These are phyloP conservation scores for Fusarium subtropicale DNA, from an alignment of 2,329 filamentous ascomycete species.

Conservation along the genomic window DNA sequence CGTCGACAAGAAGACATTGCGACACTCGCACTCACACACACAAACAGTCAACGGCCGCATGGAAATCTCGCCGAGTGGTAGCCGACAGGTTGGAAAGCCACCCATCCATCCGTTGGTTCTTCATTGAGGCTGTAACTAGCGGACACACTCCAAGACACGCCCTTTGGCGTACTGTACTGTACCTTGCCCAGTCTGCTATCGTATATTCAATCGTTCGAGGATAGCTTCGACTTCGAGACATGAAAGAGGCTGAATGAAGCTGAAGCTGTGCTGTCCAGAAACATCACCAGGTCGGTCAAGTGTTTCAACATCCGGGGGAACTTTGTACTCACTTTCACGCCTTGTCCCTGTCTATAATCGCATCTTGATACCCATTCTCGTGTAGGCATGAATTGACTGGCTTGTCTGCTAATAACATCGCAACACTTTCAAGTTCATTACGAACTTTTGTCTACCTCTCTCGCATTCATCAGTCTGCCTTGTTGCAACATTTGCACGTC, in stretches of 20 bases:
- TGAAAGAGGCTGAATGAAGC: constrained; percentile 3
- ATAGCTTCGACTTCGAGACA: constrained; percentile 1
- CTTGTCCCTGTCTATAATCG: constrained; percentile 11
- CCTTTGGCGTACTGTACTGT: neutral
- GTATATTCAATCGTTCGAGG: neutral
- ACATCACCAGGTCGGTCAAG: constrained; percentile 2
- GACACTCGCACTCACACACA: constrained; percentile 11
- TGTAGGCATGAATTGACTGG: constrained; percentile 5
- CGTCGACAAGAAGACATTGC: constrained; percentile 7
- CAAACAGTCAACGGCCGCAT: constrained; percentile 23
- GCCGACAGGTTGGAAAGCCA: constrained; percentile 36
- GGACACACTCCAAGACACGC: constrained; percentile 17
- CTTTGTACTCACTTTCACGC: constrained; percentile 17
- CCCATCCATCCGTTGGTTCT: neutral
- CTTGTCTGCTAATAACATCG: constrained; percentile 4
- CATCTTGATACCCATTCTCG: constrained; percentile 25
- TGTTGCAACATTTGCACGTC: neutral
- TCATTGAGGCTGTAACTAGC: constrained; percentile 31
- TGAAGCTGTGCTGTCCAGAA: neutral
- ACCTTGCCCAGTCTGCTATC: neutral
- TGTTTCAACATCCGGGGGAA: constrained; percentile 23
- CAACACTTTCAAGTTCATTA: constrained; percentile 4
- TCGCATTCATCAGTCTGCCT: constrained; percentile 13
- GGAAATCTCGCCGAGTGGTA: constrained; percentile 41
- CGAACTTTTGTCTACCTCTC: neutral